phyloP scores from a whole-genome alignment of 1,284 basidiomycete species.

The Peniophora sp. region DNA sequence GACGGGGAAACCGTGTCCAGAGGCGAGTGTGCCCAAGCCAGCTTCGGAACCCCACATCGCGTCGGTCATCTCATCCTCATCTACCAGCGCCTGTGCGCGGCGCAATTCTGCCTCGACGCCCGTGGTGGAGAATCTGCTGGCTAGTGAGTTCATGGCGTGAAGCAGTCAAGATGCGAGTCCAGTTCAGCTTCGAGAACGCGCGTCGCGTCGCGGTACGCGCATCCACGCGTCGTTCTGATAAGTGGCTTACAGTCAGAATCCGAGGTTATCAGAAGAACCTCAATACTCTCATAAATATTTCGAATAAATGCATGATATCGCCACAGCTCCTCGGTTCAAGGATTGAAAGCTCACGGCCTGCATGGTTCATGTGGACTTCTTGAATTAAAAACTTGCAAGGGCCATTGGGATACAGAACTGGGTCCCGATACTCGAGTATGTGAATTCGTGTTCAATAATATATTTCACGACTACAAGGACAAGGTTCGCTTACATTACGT shows the following conservation, averaged over 20 bases:
- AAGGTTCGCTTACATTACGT: too few relatives aligned
- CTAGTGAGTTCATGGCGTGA: slow-evolving; percentile 69
- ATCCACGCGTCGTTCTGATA: slow-evolving; percentile 12
- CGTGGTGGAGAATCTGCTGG: slow-evolving; percentile 55
- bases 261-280: too few relatives aligned
- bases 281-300: not conserved
- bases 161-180: slow-evolving; percentile 10
- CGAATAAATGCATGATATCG: not conserved
- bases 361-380: too few relatives aligned
- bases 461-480: too few relatives aligned
- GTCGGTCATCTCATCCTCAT: slow-evolving; percentile 58
- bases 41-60: slow-evolving; percentile 74
- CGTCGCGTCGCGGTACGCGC: slow-evolving; percentile 22
- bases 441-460: too few relatives aligned
- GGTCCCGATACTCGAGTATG: too few relatives aligned
- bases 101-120: slow-evolving; percentile 41
- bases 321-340: too few relatives aligned
- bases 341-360: too few relatives aligned
- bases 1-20: slow-evolving; percentile 64
- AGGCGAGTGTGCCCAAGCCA: slow-evolving; percentile 68
- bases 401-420: too few relatives aligned
- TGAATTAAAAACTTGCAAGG: too few relatives aligned
- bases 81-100: slow-evolving; percentile 41
- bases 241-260: not conserved
- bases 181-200: slow-evolving; percentile 34